Conservation (phyloP, 192 early-diverging fungal genomes). For the Coemansia asiatica region DNA sequence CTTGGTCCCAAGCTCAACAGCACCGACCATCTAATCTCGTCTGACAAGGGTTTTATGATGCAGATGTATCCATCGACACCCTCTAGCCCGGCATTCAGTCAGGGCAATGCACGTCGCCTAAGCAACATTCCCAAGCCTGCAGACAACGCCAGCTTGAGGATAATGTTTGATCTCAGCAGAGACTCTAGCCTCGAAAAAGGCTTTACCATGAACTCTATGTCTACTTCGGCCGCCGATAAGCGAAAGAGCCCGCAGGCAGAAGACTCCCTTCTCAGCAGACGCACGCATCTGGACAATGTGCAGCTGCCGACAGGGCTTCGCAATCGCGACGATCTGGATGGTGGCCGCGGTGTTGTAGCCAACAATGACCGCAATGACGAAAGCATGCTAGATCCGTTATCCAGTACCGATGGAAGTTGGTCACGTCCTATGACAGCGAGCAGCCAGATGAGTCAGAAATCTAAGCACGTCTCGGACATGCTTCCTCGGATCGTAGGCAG, state of each 20-base stretch:
- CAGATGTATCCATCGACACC: constrained; percentile 8
- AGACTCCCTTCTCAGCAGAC: constrained; percentile 19
- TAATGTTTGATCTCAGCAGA: constrained; percentile 38
- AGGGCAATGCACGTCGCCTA: constrained; percentile 8
- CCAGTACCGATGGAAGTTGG: constrained; percentile 17
- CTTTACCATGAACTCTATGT: background rate
- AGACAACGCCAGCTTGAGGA: constrained; percentile 22
- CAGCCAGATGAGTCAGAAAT: constrained; percentile 26
- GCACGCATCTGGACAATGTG: constrained; percentile 43
- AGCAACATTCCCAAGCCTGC: constrained; percentile 9
- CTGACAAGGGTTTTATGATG: constrained; percentile 5
- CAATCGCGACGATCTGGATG: constrained; percentile 26
- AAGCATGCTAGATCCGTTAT: background rate
- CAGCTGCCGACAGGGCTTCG: constrained; percentile 40
- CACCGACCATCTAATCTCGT: constrained; percentile 2
- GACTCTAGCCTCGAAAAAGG: constrained; percentile 33
- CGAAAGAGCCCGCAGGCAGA: background rate
- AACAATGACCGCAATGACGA: background rate
- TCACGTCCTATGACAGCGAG: constrained; percentile 38
- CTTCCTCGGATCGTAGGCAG: constrained; percentile 48
- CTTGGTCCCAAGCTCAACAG: background rate
- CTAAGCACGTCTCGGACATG: constrained; percentile 44
- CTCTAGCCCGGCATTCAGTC: constrained; percentile 8
- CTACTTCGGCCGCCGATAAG: constrained; percentile 3
- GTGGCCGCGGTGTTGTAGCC: background rate